Evolutionary conservation across 2,329 filamentous ascomycete genomes (phyloP), one percentile per base, ranked within the genome.

Genomic region (Lanzia echinophila): DNA sequence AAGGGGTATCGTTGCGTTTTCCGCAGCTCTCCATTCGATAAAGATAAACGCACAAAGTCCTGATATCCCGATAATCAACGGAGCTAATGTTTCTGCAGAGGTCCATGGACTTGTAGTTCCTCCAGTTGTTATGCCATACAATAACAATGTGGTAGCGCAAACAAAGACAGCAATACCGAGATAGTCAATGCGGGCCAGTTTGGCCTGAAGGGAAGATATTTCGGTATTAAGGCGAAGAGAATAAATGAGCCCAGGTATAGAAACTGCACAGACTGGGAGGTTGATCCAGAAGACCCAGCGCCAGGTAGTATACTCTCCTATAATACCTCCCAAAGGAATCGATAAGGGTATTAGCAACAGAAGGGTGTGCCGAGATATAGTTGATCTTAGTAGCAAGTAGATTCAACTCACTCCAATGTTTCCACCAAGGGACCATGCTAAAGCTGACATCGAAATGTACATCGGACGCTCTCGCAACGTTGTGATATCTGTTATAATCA

Each of bases 1-100:
- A 8, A 87, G 70, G 0, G 90, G 89, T 66, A 94, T 88, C 54
- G 95, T 74, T 1, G 90, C 90, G 59, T 87, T 89, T 56, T 77
- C 81, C 49, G 89, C 87, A 20, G 88, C 63, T 13, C 34, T 13
- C 34, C 34, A 38, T 33, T 53, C 50, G 61, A 83, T 83, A 6
- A 63, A 67, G 6, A 74, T 60, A 8, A 86, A 66, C 15, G 20
- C 42, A 44, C 13, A 15, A 22, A 20, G 20, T 44, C n/a, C n/a
- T 24, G 15, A 22, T 8, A 31, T 77, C 36, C 82, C 82, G 11
- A 85, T 38, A 6, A 79, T 66, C 13, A 87, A 66, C 0, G 83
- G 83, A 0, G 82, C 73, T 3, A 87, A 68, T 0, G 80, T 83
- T 1, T 75, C 72, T 73, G 77, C 83, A 10, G 75, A 80, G 43